These are phyloP conservation scores for Microdochium paspali DNA, from an alignment of 2,329 filamentous ascomycete genomes.

Conservation along the genomic window DNA sequence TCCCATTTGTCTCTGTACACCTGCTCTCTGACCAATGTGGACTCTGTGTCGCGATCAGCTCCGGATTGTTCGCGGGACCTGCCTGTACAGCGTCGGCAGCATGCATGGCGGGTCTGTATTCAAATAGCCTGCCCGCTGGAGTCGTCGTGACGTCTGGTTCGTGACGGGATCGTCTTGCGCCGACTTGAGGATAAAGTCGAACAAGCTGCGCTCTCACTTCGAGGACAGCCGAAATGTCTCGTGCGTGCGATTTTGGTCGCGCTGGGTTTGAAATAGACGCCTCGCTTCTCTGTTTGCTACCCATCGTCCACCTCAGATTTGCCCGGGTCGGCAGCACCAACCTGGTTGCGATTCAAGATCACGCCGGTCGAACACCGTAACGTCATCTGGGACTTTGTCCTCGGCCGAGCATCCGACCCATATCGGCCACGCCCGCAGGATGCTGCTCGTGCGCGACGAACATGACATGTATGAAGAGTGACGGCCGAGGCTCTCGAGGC, in stretches of 20 bases:
- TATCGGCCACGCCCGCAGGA: conserved; percentile 13
- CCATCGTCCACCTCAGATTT: background rate
- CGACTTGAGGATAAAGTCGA: background rate
- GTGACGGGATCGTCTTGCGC: background rate
- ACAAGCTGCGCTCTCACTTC: background rate
- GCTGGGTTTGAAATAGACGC: background rate
- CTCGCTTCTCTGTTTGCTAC: background rate
- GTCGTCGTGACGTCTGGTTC: background rate
- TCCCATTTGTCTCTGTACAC: background rate
- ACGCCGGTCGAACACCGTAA: conserved; percentile 14
- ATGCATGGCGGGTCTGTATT: background rate
- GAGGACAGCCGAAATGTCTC: background rate
- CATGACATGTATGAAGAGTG: conserved; percentile 8
- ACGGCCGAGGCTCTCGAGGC: conserved; percentile 4
- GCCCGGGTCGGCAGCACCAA: background rate
- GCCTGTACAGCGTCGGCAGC: background rate
- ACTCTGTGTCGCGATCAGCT: background rate
- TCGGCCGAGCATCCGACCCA: conserved; percentile 17
- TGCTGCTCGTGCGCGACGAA: conserved; percentile 10
- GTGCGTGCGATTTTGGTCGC: background rate
- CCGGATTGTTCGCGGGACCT: background rate
- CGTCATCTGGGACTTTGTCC: conserved; percentile 13
- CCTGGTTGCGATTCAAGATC: background rate
- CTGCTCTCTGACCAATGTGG: background rate
- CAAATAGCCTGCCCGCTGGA: background rate